Percentiles rank a stretch among this genome's conserved stretches.
phyloP scores from a whole-genome alignment of 306 rosid species.

The Phaseolus lunatus region DNA sequence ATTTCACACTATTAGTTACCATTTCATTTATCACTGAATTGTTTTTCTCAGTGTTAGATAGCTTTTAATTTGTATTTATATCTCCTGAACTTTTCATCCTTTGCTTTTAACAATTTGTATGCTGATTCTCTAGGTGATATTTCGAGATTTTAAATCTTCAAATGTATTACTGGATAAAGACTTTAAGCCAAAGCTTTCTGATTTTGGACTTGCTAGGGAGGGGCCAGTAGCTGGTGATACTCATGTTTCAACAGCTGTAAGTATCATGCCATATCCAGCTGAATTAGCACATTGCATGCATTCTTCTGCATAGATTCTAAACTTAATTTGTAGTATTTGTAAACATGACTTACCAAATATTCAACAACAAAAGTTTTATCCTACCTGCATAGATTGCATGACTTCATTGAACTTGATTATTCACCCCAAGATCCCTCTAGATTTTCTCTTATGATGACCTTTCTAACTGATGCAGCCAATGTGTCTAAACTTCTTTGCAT shows the following conservation, averaged over 20 bases:
- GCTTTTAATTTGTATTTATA: not conserved
- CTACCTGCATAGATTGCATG: not conserved
- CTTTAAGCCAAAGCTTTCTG: constrained; percentile 81
- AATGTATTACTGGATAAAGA: constrained; percentile 78
- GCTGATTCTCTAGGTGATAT: constrained; percentile 64
- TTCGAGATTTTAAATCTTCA: constrained; percentile 77
- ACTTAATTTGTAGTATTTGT: not conserved
- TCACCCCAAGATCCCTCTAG: not conserved
- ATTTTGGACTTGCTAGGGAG: constrained; percentile 92
- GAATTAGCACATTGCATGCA: constrained; percentile 23
- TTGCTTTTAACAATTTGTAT: constrained; percentile 20
- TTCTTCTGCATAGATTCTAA: constrained; percentile 2
- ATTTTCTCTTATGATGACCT: not conserved
- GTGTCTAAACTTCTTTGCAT: not conserved
- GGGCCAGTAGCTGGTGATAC: constrained; percentile 77
- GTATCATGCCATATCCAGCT: constrained; percentile 39
- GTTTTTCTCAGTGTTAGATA: not conserved
- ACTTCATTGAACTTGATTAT: not conserved
- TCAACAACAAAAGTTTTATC: not conserved
- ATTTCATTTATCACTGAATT: not conserved
- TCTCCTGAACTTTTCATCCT: not conserved
- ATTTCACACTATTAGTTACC: not conserved
- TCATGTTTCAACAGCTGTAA: constrained; percentile 94
- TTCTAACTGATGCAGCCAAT: too few species aligned
- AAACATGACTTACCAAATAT: not conserved